Evolutionary conservation across 2,329 filamentous ascomycete species (phyloP).

Genomic region (Ophiostoma perfectum): DNA sequence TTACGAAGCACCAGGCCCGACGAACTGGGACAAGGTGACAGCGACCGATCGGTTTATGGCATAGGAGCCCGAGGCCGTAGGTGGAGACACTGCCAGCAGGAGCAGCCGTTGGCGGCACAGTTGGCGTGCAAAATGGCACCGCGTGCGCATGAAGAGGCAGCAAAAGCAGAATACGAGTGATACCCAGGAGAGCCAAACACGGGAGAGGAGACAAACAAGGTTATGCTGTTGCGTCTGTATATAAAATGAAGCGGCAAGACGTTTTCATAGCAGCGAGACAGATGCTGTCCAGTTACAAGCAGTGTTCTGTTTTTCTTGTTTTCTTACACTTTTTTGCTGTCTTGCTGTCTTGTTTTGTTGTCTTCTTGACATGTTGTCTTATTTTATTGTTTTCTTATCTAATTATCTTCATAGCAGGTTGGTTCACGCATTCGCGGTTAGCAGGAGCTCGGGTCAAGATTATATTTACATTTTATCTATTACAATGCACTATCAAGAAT

Average conservation of each 20-base stretch:
- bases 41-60: conserved; percentile 31
- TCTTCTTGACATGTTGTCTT: too few species aligned
- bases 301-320: too few species aligned
- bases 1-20: conserved; percentile 61
- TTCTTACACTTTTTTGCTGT: too few species aligned
- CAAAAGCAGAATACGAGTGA: neutral
- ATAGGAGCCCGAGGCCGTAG: conserved; percentile 20
- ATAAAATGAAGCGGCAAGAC: neutral
- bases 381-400: too few species aligned
- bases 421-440: too few species aligned
- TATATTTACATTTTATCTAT: neutral
- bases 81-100: neutral
- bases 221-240: conserved; percentile 3
- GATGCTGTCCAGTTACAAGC: too few species aligned
- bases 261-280: too few species aligned
- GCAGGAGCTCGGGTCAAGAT: neutral
- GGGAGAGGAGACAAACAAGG: neutral
- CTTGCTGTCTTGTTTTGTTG: too few species aligned
- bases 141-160: neutral
- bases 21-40: conserved; percentile 43
- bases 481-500: neutral
- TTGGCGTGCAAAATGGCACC: neutral
- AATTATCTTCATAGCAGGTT: too few species aligned
- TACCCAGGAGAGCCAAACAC: conserved; percentile 13
- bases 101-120: neutral